Evolutionary conservation across 2,329 filamentous ascomycete species (phyloP).

Genomic region (Akanthomyces lecanii): DNA sequence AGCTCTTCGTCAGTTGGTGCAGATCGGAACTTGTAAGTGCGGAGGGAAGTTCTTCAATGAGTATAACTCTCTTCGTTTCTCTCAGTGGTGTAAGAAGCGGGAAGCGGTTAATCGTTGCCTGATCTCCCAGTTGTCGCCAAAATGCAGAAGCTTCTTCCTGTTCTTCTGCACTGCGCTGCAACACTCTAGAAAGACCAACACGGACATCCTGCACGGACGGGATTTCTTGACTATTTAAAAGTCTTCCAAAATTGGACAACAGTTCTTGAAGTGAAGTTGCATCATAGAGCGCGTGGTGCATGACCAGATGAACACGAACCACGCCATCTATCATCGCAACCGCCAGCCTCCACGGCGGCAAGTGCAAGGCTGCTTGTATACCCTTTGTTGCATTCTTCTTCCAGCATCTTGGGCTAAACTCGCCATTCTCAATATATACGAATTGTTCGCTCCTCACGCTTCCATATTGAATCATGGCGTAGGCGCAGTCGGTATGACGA

Average conservation of each 20-base stretch:
- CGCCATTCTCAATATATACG: not conserved
- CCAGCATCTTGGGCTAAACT: not conserved
- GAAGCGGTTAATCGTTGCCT: constrained; percentile 63
- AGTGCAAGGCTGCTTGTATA: constrained; percentile 43
- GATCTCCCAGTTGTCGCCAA: constrained; percentile 56
- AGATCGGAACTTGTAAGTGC: constrained; percentile 43
- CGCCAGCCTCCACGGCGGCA: constrained; percentile 60
- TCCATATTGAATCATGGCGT: constrained; percentile 39
- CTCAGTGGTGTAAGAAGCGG: constrained; percentile 67
- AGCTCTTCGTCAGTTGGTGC: constrained; percentile 49
- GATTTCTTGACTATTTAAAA: constrained; percentile 4
- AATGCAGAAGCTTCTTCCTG: constrained; percentile 45
- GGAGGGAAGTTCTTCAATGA: constrained; percentile 32
- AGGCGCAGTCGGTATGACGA: constrained; percentile 56
- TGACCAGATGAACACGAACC: constrained; percentile 40
- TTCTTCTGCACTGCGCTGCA: constrained; percentile 30
- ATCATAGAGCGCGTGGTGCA: constrained; percentile 85
- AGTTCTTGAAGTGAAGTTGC: constrained; percentile 67
- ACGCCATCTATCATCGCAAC: constrained; percentile 34
- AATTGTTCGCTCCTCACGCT: not conserved
- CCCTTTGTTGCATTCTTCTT: not conserved
- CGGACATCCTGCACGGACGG: constrained; percentile 26
- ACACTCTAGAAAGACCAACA: constrained; percentile 37
- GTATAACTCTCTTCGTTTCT: constrained; percentile 30
- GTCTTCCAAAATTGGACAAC: constrained; percentile 52